Percentiles rank a stretch among this genome's conserved stretches.
Evolutionary conservation across 257 asterid species (phyloP).

Genomic region (Capsicum baccatum): DNA sequence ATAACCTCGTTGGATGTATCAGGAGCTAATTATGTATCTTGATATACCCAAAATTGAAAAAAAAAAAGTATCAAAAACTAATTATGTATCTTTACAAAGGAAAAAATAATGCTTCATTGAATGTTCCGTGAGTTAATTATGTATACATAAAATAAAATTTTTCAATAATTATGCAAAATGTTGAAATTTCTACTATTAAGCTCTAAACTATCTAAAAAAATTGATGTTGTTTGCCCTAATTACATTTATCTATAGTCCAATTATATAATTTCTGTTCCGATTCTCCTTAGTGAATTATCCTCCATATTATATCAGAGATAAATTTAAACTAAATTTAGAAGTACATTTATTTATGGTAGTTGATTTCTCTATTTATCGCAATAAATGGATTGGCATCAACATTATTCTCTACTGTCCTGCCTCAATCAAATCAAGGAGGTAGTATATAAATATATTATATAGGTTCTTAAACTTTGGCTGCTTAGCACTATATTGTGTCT

Average conservation of each 20-base stretch:
- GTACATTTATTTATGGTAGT: background rate
- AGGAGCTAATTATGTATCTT: too few relatives aligned
- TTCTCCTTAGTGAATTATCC: background rate
- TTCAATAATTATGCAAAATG: too few relatives aligned
- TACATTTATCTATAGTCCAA: background rate
- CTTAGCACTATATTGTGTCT: background rate
- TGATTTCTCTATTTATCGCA: background rate
- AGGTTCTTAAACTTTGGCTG: background rate
- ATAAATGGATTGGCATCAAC: background rate
- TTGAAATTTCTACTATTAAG: too few relatives aligned
- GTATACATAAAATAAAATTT: too few relatives aligned
- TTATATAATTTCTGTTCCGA: background rate
- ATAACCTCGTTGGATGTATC: too few relatives aligned
- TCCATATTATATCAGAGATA: background rate
- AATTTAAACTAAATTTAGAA: background rate
- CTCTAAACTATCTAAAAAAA: too few relatives aligned
- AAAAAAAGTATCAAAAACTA: too few relatives aligned
- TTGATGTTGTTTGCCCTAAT: background rate
- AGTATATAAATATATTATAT: background rate
- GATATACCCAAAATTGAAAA: too few relatives aligned
- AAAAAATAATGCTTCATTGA: too few relatives aligned
- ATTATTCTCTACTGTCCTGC: background rate
- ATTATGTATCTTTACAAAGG: too few relatives aligned
- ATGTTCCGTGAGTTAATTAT: too few relatives aligned
- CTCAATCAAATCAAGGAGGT: background rate